Base-by-base conservation (phyloP, 768 basidiomycete genomes). In the Russula sp. region DNA sequence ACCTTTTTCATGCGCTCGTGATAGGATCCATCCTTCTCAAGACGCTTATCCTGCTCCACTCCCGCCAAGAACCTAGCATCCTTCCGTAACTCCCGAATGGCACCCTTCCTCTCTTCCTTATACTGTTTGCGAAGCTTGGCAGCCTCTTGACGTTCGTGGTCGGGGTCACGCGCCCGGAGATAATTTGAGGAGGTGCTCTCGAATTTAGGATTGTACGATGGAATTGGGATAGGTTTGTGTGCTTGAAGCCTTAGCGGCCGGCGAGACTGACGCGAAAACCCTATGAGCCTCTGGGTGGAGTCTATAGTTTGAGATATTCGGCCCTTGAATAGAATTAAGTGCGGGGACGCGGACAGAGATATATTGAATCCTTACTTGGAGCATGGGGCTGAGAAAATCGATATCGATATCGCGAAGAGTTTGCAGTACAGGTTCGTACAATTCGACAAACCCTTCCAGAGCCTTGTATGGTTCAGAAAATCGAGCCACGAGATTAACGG, bases 61-160 rank as follows among this genome's bases (percentile, higher is more conserved):
- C 80, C 81, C 11, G 96, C 93, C 76, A 99, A 79, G 84, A 98
- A 99, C 69, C 84, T 82, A 66, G 93, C 88, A 73, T 99, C 97
- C 79, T 98, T 98, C 65, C 97, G 85, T 59, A 99, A 79, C 73
- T 99, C 97, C 52, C 96, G 81, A 66, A 99, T 94, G 5, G 97
- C 97, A 50, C 97, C 95, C 80, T 98, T 98, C 72, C 84, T 80
- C 79, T 98, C 97, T 77, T 98, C 89, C 78, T 95, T 95, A 79
- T 94, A 89, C 73, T 94, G 85, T 46, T 84, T 83, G 61, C 90
- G 88, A 71, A 99, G 76, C 75, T 98, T 98, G 62, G 87, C 77
- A 0, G 86, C 84, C 68, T 90, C 91, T 72, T 92, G 94, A 46
- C 92, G 86, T 71, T 96, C 94, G 65, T 85, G 86, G 74, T 99